Percentiles rank a stretch among this genome's conserved stretches.
phyloP scores from a whole-genome alignment of 139 green algal species.

The Tetradesmus lagerheimii region DNA sequence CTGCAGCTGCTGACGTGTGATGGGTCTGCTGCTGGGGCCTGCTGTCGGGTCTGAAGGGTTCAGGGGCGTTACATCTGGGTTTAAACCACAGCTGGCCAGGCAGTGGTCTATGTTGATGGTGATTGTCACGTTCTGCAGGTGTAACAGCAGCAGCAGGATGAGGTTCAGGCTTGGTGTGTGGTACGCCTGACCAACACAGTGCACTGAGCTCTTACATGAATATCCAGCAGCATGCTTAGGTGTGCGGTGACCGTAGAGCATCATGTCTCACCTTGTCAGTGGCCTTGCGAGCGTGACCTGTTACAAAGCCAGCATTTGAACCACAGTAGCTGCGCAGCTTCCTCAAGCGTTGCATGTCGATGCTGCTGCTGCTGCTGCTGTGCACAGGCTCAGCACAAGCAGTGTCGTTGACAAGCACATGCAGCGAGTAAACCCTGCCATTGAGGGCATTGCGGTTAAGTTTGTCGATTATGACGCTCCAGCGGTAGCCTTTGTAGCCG shows the following conservation, averaged over 20 bases:
- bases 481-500: neutral
- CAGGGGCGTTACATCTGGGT: neutral
- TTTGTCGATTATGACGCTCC: neutral
- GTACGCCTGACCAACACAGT: no score
- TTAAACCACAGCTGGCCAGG: neutral
- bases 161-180: neutral
- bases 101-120: neutral
- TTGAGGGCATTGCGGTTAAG: neutral
- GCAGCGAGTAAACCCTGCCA: neutral
- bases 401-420: conserved; percentile 17
- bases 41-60: conserved; percentile 2
- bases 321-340: neutral
- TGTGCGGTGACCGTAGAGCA: no score
- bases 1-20: neutral
- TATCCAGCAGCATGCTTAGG: no score
- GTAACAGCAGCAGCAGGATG: neutral
- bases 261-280: neutral
- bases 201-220: no score
- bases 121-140: conserved; percentile 6
- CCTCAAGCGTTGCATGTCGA: neutral
- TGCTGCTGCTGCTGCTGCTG: neutral
- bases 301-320: conserved; percentile 15
- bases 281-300: neutral
- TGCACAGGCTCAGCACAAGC: neutral
- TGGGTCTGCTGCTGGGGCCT: neutral